Percentiles rank a stretch among this genome's conserved stretches.
phyloP scores from a whole-genome alignment of 768 basidiomycete species.

The Psilocybe cubensis region DNA sequence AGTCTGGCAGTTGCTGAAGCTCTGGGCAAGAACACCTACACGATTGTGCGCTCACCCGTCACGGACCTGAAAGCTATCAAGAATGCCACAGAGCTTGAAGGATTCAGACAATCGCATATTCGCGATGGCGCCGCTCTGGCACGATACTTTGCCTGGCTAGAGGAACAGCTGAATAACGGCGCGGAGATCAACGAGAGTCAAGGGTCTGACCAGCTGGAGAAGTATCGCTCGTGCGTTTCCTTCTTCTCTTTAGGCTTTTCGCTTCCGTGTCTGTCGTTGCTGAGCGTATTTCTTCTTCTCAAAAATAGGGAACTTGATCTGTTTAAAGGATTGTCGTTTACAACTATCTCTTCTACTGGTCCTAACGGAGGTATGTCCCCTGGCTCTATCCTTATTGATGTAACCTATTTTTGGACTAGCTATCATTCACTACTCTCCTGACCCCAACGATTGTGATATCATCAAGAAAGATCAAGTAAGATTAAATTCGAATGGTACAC shows the following conservation, averaged over 20 bases:
- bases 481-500: not conserved
- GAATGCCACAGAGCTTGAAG: constrained; percentile 80
- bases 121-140: constrained; percentile 88
- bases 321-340: constrained; percentile 89
- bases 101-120: constrained; percentile 87
- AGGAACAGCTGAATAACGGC: constrained; percentile 74
- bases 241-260: constrained; percentile 1
- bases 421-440: constrained; percentile 92
- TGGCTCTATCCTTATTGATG: not conserved
- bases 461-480: constrained; percentile 76
- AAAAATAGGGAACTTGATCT: constrained; percentile 66
- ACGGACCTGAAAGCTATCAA: constrained; percentile 83
- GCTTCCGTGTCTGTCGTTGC: not conserved
- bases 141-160: constrained; percentile 94
- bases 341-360: constrained; percentile 91
- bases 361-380: constrained; percentile 82
- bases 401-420: constrained; percentile 43
- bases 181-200: constrained; percentile 74
- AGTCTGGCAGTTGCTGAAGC: constrained; percentile 84
- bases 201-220: constrained; percentile 78
- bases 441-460: constrained; percentile 69
- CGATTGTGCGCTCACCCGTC: constrained; percentile 70
- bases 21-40: constrained; percentile 69
- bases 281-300: not conserved
- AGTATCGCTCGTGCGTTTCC: constrained; percentile 77